phyloP scores from a whole-genome alignment of 2,329 filamentous ascomycete genomes.

The Gnomoniopsis smithogilvyi region DNA sequence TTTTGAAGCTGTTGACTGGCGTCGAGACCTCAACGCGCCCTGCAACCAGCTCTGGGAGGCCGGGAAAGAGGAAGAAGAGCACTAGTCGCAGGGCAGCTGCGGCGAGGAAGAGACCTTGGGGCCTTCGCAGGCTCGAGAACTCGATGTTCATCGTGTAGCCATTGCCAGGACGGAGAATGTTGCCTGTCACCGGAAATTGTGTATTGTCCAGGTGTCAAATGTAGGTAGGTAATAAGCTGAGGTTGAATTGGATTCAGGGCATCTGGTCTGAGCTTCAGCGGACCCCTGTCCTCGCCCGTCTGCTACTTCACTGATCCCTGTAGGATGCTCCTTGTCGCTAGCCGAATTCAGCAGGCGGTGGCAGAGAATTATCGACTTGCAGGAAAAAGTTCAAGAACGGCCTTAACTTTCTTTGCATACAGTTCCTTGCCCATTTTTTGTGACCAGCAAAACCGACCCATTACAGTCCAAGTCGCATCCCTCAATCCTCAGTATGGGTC shows the following conservation, averaged over 20 bases:
- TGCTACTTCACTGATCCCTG: no score
- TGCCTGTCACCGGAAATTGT: conserved; percentile 7
- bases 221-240: conserved; percentile 3
- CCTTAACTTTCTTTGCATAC: conserved; percentile 24
- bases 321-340: neutral
- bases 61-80: conserved; percentile 78
- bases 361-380: conserved; percentile 20
- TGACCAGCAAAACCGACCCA: no score
- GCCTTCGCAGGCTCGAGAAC: conserved; percentile 39
- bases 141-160: conserved; percentile 32
- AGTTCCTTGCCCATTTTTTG: no score
- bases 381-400: conserved; percentile 25
- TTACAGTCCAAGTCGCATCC: conserved; percentile 14
- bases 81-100: conserved; percentile 77
- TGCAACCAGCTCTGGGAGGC: conserved; percentile 78
- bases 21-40: conserved; percentile 95
- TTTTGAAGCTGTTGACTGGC: conserved; percentile 95
- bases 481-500: conserved; percentile 51
- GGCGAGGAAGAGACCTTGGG: conserved; percentile 66
- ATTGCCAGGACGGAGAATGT: conserved; percentile 15
- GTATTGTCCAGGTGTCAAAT: neutral
- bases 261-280: no score
- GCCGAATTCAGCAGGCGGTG: conserved; percentile 2
- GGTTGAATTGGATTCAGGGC: no score
- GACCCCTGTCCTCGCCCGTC: no score